Base-by-base conservation (phyloP, 306 rosid genomes). In the Pyrus betulifolia region DNA sequence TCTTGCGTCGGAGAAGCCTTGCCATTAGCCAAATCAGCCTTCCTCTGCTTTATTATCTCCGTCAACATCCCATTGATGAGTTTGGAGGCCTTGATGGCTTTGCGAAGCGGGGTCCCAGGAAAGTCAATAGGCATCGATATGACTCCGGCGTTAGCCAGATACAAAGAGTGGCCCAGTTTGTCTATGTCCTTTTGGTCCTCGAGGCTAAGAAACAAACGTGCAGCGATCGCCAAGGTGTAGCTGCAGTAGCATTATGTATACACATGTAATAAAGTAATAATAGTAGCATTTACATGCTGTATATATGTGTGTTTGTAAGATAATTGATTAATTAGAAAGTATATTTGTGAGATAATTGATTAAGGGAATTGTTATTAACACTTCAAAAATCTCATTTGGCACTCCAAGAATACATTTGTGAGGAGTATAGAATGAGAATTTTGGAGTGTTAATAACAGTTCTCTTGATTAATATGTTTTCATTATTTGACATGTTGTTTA, bases 51-150 rank as follows among this genome's bases (percentile, higher is more conserved):
- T 19, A 91, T 85, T 8, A 88, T 85, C 14, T 14, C 15, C 40
- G 76, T 1, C 12, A 89, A 75, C 70, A 86, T 91, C 68, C 75
- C 84, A 23, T 89, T 87, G 0, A 91, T 76, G 17, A 42, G 8
- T 0, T 82, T 78, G 0, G 93, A 72, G 0, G 91, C 88, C 19
- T 84, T 82, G 3, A 91, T 86, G 5, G 75, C 94, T 6, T 68
- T 78, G 79, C 71, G 54, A 70, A 88, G 85, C 0, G 88, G 71
- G 0, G 94, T 91, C 28, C 94, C 91, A 0, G 93, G 97, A 13
- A 91, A 31, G 85, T 91, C 83, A 3, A 91, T 79, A 0, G 93
- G 95, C 42, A 91, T 1, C 0, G 93, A 83, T 60, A 86, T 74
- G 68, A 88, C 82, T 21, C 89, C 90, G 0, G 85, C 21, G 0